Evolutionary conservation across 78 protist genomes (phyloP), one percentile per base, ranked within the genome.

Genomic region (Dictyostelium capitatum): DNA sequence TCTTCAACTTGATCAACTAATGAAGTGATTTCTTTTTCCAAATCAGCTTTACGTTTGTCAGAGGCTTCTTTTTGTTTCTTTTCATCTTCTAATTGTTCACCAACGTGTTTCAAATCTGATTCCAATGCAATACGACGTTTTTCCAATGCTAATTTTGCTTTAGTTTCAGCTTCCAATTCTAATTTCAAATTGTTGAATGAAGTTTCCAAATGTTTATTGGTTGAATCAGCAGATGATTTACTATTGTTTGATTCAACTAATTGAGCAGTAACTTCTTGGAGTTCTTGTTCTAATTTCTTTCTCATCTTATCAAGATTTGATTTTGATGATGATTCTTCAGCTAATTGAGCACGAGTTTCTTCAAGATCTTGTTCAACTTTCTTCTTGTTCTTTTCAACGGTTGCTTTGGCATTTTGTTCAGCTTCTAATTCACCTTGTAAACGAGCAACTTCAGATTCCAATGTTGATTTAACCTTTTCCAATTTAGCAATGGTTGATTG

Each of bases 351-450:
- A 23, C 41, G 32, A 51, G 54, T 77, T 46, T 83, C 96, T 67
- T 94, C 96, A 47, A 94, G 59, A 23, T 94, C 94, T 43, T 28
- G 80, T 56, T 85, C 96, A 46, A 78, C 62, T 57, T 91, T 91
- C 90, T 91, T 91, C 83, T 91, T 91, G 75, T 70, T 41, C 57
- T 91, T 91, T 51, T 91, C 95, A 50, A 91, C 73, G 62, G 72
- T 82, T 37, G 82, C 84, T 75, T 82, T 80, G 79, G 80, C 67
- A 6, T 3, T 5, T 28, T 51, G 62, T 47, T 80, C 89, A 59
- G 80, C 91, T 79, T 91, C 95, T 20, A 91, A 70, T 30, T 83
- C 84, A 51, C 84, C 90, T 65, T 59, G 77, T n/a, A 91, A 30
- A 65, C 91, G 79, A 5, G 89, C 32, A 19, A 91, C 95, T 74